These are phyloP conservation scores for Letharia lupina DNA, from an alignment of 495 filamentous ascomycete species.

Conservation along the genomic window DNA sequence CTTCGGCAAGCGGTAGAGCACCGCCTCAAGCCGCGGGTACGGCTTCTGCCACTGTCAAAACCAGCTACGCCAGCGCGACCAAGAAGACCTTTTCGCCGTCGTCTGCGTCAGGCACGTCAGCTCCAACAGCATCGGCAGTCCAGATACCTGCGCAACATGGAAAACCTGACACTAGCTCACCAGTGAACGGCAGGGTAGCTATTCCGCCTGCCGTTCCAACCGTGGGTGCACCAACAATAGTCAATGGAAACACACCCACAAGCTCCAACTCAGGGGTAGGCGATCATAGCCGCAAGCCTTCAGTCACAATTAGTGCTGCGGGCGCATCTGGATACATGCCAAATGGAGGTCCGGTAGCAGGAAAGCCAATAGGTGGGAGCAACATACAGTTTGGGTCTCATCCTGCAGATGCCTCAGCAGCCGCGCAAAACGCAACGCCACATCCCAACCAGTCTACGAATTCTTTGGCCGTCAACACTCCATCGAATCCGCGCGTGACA, in stretches of 20 bases:
- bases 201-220: conserved; percentile 63
- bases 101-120: conserved; percentile 62
- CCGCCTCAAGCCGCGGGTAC: conserved; percentile 57
- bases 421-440: conserved; percentile 51
- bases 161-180: conserved; percentile 65
- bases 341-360: conserved; percentile 60
- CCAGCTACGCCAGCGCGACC: conserved; percentile 63
- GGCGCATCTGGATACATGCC: conserved; percentile 64
- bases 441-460: conserved; percentile 42
- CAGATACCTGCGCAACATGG: conserved; percentile 58
- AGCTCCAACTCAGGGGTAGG: conserved; percentile 45
- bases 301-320: conserved; percentile 77
- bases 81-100: conserved; percentile 62
- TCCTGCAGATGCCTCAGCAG: conserved; percentile 57
- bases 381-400: conserved; percentile 73
- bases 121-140: conserved; percentile 55
- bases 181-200: conserved; percentile 73
- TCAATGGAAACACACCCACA: conserved; percentile 53
- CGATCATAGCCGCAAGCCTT: conserved; percentile 75
- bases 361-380: conserved; percentile 48
- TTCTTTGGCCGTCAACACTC: conserved; percentile 58
- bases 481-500: conserved; percentile 54
- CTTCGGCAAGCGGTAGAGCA: conserved; percentile 54
- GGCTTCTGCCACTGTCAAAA: conserved; percentile 38
- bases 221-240: conserved; percentile 43